Base-by-base conservation (phyloP, 1,284 basidiomycete species). In the Trichosporon sp. region DNA sequence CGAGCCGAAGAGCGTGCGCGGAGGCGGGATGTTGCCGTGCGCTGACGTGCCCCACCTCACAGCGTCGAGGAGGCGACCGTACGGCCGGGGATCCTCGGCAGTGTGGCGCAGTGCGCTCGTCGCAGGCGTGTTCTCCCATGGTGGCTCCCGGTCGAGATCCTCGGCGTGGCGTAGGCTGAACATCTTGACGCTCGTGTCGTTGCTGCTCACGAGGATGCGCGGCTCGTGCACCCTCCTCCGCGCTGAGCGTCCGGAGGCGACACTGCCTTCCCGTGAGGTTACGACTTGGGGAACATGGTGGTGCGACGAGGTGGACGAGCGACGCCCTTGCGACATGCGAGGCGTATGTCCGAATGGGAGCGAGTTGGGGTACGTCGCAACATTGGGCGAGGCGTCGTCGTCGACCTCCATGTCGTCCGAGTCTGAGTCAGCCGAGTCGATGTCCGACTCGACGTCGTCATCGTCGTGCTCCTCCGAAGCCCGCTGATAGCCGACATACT, bases 361-460 rank as follows among this genome's bases (percentile, higher is more conserved):
- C 18, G 80, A 79, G 69, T 83, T 83, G 34, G 82, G 82, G 67
- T 79, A 83, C 7, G 82, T 83, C 1, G 80, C 81, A 4, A 80
- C 75, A 18, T 74, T 73, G 3, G 74, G 70, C 1, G 67, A 68
- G 29, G 66, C 64, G 18, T 69, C 66, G 42, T 71, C 70, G 58
- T 71, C 70, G 3, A 65, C 62, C 13, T 65, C 70, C 64, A 65
- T 66, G 12, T 66, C 68, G 32, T 64, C 66, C 34, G 64, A 62
- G 15, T 64, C 69, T 15, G 58, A 62, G 35, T 71, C 72, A 1
- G 60, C 66, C 23, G 72, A 67, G 13, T 67, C 70, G 9, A 31
- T 11, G 13, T 72, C 64, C 11, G 44, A 42, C 6, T 53, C 65
- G 23, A 34, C 47, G 3, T 72, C 74, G 11, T 58, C 65, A 6